Conservation (phyloP, 345 rosid species). For the Syzygium oleosum region DNA sequence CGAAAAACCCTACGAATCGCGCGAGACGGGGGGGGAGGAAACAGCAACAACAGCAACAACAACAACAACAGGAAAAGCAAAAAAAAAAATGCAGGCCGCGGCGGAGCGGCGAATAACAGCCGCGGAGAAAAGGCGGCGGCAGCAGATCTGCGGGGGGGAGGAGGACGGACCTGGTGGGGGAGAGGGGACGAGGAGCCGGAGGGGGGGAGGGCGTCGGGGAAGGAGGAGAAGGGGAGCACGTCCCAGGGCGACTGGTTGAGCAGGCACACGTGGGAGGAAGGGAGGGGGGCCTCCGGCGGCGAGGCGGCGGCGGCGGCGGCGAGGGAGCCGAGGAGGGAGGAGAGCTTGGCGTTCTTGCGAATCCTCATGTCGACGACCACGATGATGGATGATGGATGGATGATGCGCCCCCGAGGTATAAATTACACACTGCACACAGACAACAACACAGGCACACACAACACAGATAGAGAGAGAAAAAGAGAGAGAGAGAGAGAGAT, state of each 20-base stretch:
- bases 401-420: neutral
- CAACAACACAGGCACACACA: neutral
- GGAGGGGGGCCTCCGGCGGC: constrained; percentile 25
- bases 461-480: neutral
- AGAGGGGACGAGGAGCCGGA: constrained; percentile 1
- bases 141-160: constrained; percentile 17
- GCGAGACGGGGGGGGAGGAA: neutral
- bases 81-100: neutral
- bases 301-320: constrained; percentile 14
- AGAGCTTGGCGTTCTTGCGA: constrained; percentile 72
- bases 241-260: constrained; percentile 99
- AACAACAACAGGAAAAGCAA: neutral
- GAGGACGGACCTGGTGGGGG: constrained; percentile 23
- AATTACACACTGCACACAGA: neutral
- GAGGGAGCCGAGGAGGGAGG: constrained; percentile 22
- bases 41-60: too few relatives aligned
- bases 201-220: neutral
- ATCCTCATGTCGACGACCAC: constrained; percentile 59
- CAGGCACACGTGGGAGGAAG: constrained; percentile 61
- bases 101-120: constrained; percentile 16
- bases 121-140: constrained; percentile 10
- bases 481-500: neutral
- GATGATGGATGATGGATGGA: neutral
- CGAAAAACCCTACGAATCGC: constrained; percentile 16
- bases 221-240: constrained; percentile 49